Conservation (phyloP, 164 flowering plant species). For the Euptelea pleiosperma region DNA sequence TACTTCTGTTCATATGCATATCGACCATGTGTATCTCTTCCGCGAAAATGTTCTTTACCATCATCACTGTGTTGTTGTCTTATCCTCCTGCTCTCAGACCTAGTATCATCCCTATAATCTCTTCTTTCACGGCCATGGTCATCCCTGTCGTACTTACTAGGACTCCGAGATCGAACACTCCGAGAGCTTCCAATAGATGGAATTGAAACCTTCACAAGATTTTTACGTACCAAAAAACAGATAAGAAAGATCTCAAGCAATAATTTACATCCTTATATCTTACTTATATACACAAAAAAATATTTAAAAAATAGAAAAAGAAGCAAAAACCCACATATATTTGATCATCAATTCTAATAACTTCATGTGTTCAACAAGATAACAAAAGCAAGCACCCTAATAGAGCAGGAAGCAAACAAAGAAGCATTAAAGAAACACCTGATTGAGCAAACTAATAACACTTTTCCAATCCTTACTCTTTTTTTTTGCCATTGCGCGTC, state of each 20-base stretch:
- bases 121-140: conserved; percentile 36
- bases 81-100: conserved; percentile 33
- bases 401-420: too few species aligned
- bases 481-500: too few species aligned
- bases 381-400: too few species aligned
- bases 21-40: conserved; percentile 37
- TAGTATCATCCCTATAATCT: conserved; percentile 29
- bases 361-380: too few species aligned
- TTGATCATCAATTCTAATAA: too few species aligned
- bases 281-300: not conserved
- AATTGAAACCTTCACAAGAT: conserved; percentile 35
- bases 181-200: conserved; percentile 33
- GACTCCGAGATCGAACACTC: conserved; percentile 30
- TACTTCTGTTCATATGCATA: conserved; percentile 32
- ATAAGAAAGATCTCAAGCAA: not conserved
- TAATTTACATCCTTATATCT: conserved; percentile 1
- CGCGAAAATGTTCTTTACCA: conserved; percentile 21
- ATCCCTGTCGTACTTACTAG: conserved; percentile 34
- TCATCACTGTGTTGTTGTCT: conserved; percentile 30
- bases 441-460: too few species aligned
- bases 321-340: too few species aligned
- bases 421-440: too few species aligned
- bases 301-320: too few species aligned
- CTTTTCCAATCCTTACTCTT: too few species aligned
- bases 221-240: too few species aligned